A percentile compares a stretch with the other conserved stretches of the same genome.
Evolutionary conservation across 176 grass and related monocot species (phyloP).

Genomic region (Hyparrhenia diplandra): DNA sequence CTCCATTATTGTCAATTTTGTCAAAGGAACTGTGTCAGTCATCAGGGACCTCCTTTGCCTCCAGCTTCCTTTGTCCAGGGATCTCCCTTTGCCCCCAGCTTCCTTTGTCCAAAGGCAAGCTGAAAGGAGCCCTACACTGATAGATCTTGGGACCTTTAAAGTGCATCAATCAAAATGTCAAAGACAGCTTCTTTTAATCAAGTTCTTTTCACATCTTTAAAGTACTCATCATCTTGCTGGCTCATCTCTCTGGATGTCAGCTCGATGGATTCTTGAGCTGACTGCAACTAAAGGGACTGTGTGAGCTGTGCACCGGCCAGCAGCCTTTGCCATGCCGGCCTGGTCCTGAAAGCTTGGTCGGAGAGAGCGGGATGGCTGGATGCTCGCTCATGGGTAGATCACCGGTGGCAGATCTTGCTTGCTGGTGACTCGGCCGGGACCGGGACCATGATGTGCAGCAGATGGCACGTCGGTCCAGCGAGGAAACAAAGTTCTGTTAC

Average conservation of each 20-base stretch:
- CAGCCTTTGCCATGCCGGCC: neutral
- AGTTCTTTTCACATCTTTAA: neutral
- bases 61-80: no score
- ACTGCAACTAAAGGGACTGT: neutral
- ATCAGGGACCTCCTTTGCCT: neutral
- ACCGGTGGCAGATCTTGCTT: no score
- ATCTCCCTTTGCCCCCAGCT: neutral
- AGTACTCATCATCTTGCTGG: neutral
- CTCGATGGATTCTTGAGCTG: constrained; percentile 15
- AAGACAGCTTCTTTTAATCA: constrained; percentile 10
- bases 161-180: constrained; percentile 17
- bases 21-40: neutral
- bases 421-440: no score
- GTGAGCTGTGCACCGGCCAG: neutral
- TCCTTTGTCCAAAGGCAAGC: neutral
- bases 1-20: neutral
- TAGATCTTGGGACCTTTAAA: constrained; percentile 22
- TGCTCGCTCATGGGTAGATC: neutral
- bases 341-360: neutral
- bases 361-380: neutral
- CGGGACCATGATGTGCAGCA: neutral
- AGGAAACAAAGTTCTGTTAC: neutral
- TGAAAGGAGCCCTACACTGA: neutral
- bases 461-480: neutral
- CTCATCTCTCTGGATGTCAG: neutral